phyloP scores from a whole-genome alignment of 768 basidiomycete genomes.

The Leccinum subtestaceum region DNA sequence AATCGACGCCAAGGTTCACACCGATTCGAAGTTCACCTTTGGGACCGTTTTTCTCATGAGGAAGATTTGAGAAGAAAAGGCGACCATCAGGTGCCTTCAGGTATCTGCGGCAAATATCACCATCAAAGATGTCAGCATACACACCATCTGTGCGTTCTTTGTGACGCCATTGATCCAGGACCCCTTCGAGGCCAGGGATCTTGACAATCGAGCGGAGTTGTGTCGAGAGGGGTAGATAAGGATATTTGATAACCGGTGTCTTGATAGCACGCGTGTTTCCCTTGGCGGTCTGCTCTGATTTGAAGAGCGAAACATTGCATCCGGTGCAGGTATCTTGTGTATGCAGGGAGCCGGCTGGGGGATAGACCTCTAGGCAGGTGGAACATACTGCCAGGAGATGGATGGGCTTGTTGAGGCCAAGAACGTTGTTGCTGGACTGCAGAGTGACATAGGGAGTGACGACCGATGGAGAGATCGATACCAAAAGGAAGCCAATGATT shows the following conservation, averaged over 20 bases:
- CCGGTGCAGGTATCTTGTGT: background rate
- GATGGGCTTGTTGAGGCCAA: background rate
- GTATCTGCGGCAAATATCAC: background rate
- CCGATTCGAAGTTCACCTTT: background rate
- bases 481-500: too few species aligned
- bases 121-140: background rate
- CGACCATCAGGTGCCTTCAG: background rate
- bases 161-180: background rate
- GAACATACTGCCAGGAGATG: background rate
- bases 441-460: too few species aligned
- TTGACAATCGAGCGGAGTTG: background rate
- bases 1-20: background rate
- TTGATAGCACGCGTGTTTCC: background rate
- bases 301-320: background rate
- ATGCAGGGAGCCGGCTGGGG: background rate
- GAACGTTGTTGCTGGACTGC: background rate
- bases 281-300: background rate
- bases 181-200: background rate
- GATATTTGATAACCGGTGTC: background rate
- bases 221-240: background rate
- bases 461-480: too few species aligned
- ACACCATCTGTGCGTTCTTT: background rate
- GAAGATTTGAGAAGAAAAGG: too few species aligned
- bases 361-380: background rate
- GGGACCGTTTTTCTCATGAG: background rate